Conservation (phyloP, 1,284 basidiomycete species). For the Moniliophthora roreri region DNA sequence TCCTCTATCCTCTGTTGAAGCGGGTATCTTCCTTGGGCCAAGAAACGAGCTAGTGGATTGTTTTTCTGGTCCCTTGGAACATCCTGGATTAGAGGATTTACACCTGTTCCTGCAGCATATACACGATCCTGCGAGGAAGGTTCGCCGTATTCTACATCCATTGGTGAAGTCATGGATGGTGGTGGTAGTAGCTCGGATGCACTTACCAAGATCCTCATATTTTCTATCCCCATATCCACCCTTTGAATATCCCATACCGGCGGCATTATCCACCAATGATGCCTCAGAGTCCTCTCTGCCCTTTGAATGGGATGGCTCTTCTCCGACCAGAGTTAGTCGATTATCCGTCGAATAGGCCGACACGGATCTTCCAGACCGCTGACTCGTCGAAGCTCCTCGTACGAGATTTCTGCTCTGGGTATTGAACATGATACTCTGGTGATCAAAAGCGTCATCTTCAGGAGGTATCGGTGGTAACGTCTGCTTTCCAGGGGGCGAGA, state of each 20-base stretch:
- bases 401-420: slow-evolving; percentile 16
- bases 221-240: slow-evolving; percentile 17
- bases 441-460: slow-evolving; percentile 25
- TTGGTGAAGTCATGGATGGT: slow-evolving; percentile 1
- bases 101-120: slow-evolving; percentile 33
- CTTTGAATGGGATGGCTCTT: slow-evolving; percentile 2
- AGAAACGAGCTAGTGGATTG: slow-evolving; percentile 37
- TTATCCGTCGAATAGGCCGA: background rate
- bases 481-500: background rate
- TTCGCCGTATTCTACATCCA: slow-evolving; percentile 56
- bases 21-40: slow-evolving; percentile 55
- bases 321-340: background rate
- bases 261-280: slow-evolving; percentile 46
- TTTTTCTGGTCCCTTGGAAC: slow-evolving; percentile 30
- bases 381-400: slow-evolving; percentile 15
- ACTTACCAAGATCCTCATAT: slow-evolving; percentile 59
- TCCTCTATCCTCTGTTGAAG: slow-evolving; percentile 83
- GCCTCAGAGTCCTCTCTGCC: slow-evolving; percentile 35
- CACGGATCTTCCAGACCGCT: background rate
- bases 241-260: slow-evolving; percentile 33
- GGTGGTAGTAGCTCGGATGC: slow-evolving; percentile 1
- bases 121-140: slow-evolving; percentile 34
- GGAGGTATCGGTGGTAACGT: slow-evolving; percentile 1
- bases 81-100: slow-evolving; percentile 32
- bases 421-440: slow-evolving; percentile 13